A percentile compares a stretch with the other conserved stretches of the same genome.
Conservation (phyloP, 2,329 filamentous ascomycete genomes). For the Sordariomycetes sp. region DNA sequence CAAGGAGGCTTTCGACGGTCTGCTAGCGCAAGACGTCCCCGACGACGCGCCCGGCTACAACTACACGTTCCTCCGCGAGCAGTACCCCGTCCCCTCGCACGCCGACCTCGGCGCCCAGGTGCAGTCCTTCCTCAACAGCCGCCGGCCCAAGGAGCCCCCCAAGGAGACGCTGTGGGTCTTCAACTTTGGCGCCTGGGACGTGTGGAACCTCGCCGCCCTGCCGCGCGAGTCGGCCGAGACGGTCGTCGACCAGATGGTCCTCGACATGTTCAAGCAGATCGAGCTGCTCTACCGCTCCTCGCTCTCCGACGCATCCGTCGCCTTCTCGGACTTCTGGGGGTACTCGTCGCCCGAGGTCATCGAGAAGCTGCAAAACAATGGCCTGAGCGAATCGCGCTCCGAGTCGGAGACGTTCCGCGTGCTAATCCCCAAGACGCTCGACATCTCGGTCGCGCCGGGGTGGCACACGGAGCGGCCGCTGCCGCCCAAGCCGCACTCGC, state of each 20-base stretch:
- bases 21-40: conserved; percentile 5
- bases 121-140: conserved; percentile 26
- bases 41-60: conserved; percentile 20
- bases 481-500: conserved; percentile 29
- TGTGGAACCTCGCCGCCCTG: conserved; percentile 36
- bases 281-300: conserved; percentile 32
- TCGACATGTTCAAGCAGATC: conserved; percentile 27
- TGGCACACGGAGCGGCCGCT: conserved; percentile 29
- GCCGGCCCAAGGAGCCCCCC: conserved; percentile 17
- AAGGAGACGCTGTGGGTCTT: conserved; percentile 40
- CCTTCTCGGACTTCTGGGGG: conserved; percentile 29
- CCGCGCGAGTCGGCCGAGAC: conserved; percentile 23
- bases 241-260: conserved; percentile 20
- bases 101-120: conserved; percentile 31
- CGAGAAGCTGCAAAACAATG: conserved; percentile 12
- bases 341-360: conserved; percentile 14
- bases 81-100: conserved; percentile 25
- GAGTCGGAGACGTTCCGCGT: conserved; percentile 31
- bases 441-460: conserved; percentile 38
- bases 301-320: conserved; percentile 24
- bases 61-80: conserved; percentile 26
- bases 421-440: conserved; percentile 36
- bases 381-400: conserved; percentile 11
- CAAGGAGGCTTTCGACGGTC: conserved; percentile 19
- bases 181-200: conserved; percentile 39